Evolutionary conservation across 2,329 filamentous ascomycete species (phyloP).

Genomic region (Fusarium continuum): DNA sequence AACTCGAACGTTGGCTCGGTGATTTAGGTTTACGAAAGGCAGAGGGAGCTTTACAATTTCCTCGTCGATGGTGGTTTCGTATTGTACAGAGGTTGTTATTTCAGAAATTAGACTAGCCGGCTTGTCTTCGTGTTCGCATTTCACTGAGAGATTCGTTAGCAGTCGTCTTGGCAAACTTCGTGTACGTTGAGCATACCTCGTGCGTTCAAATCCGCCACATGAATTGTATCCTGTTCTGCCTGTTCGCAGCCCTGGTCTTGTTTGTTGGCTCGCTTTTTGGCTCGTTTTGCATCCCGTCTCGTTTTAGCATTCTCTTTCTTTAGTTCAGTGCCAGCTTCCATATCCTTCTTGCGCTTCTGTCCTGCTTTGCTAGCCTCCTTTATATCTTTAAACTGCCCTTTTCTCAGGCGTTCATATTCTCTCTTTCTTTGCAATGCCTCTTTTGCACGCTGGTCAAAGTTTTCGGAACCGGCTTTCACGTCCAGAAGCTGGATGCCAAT

Average conservation of each 20-base stretch:
- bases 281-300: conserved; percentile 34
- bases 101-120: conserved; percentile 49
- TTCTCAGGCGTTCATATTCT: conserved; percentile 67
- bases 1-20: conserved; percentile 76
- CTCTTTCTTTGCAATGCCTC: conserved; percentile 70
- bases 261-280: conserved; percentile 14
- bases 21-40: conserved; percentile 79
- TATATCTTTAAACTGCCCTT: conserved; percentile 51
- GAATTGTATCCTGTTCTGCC: conserved; percentile 40
- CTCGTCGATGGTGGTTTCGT: conserved; percentile 56
- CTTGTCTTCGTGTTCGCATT: conserved; percentile 56
- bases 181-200: conserved; percentile 38
- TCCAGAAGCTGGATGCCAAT: conserved; percentile 67
- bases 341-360: conserved; percentile 50
- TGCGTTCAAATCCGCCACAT: conserved; percentile 45
- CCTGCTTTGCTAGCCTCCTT: conserved; percentile 50
- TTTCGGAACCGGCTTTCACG: conserved; percentile 50
- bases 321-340: conserved; percentile 40
- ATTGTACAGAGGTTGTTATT: conserved; percentile 51
- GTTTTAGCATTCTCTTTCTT: conserved; percentile 42
- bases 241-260: conserved; percentile 6
- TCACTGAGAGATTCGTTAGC: conserved; percentile 50
- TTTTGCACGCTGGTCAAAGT: conserved; percentile 59
- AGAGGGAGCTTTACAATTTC: conserved; percentile 54
- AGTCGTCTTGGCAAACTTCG: neutral